Evolutionary conservation across 2,329 filamentous ascomycete genomes (phyloP).

Genomic region (Rhynchosporium secalis): DNA sequence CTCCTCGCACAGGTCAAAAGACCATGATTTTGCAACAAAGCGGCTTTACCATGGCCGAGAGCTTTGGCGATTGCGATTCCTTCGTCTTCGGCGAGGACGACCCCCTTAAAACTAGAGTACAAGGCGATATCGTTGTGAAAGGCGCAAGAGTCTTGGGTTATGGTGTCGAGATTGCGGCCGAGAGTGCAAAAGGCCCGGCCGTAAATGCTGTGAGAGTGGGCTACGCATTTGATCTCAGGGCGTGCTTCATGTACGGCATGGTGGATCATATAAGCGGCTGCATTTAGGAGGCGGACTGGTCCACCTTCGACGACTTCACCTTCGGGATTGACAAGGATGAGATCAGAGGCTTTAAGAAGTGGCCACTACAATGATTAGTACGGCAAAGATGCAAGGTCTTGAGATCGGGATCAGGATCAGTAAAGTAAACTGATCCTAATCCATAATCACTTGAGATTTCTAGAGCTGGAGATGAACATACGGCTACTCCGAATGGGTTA

Average conservation of each 20-base stretch:
- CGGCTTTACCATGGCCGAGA: slow-evolving; percentile 52
- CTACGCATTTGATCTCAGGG: slow-evolving; percentile 58
- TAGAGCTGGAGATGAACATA: no score
- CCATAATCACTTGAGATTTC: no score
- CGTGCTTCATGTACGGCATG: slow-evolving; percentile 58
- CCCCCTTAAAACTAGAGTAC: slow-evolving; percentile 50
- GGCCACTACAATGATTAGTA: slow-evolving; percentile 29
- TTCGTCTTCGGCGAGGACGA: slow-evolving; percentile 54
- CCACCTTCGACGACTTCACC: slow-evolving; percentile 66
- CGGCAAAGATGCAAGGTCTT: no score
- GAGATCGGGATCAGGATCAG: no score
- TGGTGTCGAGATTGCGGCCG: slow-evolving; percentile 58
- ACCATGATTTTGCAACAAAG: slow-evolving; percentile 56
- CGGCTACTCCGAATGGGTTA: slow-evolving; percentile 40
- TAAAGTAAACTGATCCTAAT: no score
- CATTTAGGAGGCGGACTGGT: slow-evolving; percentile 37
- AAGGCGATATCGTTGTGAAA: slow-evolving; percentile 48
- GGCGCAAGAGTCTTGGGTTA: slow-evolving; percentile 57
- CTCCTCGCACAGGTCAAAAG: slow-evolving; percentile 51
- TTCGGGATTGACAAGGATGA: slow-evolving; percentile 64
- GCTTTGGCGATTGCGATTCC: slow-evolving; percentile 49
- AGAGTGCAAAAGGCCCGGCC: slow-evolving; percentile 63
- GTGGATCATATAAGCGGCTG: slow-evolving; percentile 58
- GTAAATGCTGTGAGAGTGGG: slow-evolving; percentile 58
- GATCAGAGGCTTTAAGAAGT: slow-evolving; percentile 59